Base-by-base conservation (phyloP, 345 rosid genomes). In the Limnanthes douglasii region DNA sequence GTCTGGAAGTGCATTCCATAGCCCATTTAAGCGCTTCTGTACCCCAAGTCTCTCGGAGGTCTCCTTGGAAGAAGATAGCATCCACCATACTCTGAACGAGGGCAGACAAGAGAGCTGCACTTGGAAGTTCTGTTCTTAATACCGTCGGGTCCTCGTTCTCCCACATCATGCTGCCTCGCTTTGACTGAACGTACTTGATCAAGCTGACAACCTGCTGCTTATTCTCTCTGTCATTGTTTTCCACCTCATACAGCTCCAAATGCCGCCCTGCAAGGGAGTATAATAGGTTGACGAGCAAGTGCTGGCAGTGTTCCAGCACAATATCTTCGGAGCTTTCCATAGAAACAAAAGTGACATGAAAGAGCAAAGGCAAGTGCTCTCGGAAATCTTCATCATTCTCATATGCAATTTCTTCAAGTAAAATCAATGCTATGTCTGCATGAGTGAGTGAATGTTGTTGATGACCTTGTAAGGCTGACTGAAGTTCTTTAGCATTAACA, bases 101-200 rank as follows among this genome's bases (percentile, higher is more conserved):
- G 21, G 96, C 95, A 45, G 96, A 90, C 56, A 90, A 60, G 22
- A 90, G 93, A 12, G 94, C 80, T 11, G 98, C 92, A 56, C 96
- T 84, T 10, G 98, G 95, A 67, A 90, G 96, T 41, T 80, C 88
- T 18, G 78, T 72, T 69, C 77, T 66, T 35, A 68, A 61, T 28
- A 90, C 88, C 0, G 96, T 55, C 44, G 94, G 86, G 52, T 90
- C 96, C 72, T 90, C 98, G 37, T 84, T 90, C 64, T 80, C 96
- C 98, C 98, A 90, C 98, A 90, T 90, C 98, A 90, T 90, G 71
- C 82, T 80, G 40, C 98, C 98, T 30, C 96, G 77, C 70, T 90
- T 90, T 50, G 98, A 90, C 49, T 84, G 98, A 36, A 90, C 98
- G 29, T 90, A 84, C 69, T 90, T 84, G 56, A 90, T 90, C 57